phyloP scores from a whole-genome alignment of 345 rosid genomes.

The Arabidopsis suecica region DNA sequence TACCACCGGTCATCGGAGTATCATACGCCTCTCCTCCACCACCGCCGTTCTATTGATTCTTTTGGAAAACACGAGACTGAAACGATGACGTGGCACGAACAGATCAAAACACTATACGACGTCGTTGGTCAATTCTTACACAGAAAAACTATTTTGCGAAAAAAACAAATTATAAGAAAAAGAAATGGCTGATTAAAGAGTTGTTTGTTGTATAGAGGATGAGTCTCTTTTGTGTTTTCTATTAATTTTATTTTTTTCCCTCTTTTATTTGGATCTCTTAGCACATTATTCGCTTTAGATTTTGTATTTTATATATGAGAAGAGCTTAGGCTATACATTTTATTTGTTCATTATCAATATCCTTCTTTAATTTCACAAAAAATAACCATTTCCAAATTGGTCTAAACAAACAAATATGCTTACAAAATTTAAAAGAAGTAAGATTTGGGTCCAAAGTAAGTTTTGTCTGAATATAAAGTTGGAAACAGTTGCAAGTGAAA shows the following conservation, averaged over 20 bases:
- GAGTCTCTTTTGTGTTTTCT: constrained; percentile 1
- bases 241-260: constrained; percentile 13
- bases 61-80: constrained; percentile 39
- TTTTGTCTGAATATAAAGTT: constrained; percentile 15
- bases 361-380: constrained; percentile 6
- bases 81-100: constrained; percentile 10
- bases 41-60: constrained; percentile 92
- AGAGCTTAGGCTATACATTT: constrained; percentile 30
- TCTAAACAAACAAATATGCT: constrained; percentile 3
- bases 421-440: neutral
- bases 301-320: constrained; percentile 1
- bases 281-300: constrained; percentile 15
- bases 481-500: constrained; percentile 11
- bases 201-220: constrained; percentile 31
- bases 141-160: constrained; percentile 14
- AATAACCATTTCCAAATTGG: neutral
- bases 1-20: constrained; percentile 78
- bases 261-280: neutral
- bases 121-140: constrained; percentile 15
- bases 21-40: constrained; percentile 96
- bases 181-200: neutral
- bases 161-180: constrained; percentile 11
- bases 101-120: neutral
- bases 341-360: constrained; percentile 45
- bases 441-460: neutral